Conservation (phyloP, 495 filamentous ascomycete genomes). For the Annulohypoxylon maeteangense region DNA sequence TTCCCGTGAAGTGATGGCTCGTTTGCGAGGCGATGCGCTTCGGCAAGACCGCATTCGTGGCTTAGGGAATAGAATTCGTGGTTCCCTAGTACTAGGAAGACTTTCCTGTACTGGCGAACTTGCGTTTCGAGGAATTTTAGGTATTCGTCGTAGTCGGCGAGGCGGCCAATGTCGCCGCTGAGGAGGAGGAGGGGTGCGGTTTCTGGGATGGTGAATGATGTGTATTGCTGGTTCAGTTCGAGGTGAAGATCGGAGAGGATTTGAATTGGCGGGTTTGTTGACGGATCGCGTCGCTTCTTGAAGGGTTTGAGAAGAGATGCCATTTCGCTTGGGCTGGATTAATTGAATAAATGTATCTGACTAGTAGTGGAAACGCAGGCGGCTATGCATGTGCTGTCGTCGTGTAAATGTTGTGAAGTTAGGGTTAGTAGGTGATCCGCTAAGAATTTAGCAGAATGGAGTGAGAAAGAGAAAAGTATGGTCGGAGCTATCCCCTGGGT, state of each 20-base stretch:
- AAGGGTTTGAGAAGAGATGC: neutral
- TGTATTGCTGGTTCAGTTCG: slow-evolving; percentile 64
- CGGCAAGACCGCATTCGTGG: slow-evolving; percentile 52
- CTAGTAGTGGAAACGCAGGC: no score
- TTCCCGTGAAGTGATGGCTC: slow-evolving; percentile 58
- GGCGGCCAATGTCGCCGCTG: slow-evolving; percentile 67
- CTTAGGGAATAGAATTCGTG: slow-evolving; percentile 67
- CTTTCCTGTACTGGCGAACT: slow-evolving; percentile 53
- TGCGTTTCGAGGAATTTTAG: slow-evolving; percentile 62
- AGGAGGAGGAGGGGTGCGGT: slow-evolving; percentile 64
- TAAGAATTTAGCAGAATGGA: no score
- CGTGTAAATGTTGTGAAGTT: no score
- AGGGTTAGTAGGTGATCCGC: no score
- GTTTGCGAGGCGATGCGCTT: slow-evolving; percentile 55
- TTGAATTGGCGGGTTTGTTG: slow-evolving; percentile 63
- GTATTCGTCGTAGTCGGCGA: slow-evolving; percentile 64
- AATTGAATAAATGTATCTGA: no score
- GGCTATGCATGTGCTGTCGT: no score
- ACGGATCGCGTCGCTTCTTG: neutral
- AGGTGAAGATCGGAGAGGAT: slow-evolving; percentile 75
- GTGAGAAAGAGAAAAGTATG: no score
- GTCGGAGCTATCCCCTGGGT: no score
- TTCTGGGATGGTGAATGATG: slow-evolving; percentile 57
- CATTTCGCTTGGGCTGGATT: neutral
- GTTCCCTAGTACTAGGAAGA: slow-evolving; percentile 67